Evolutionary conservation across 2,329 filamentous ascomycete genomes (phyloP), one percentile per base, ranked within the genome.

Genomic region (Tolypocladium ovalisporum): DNA sequence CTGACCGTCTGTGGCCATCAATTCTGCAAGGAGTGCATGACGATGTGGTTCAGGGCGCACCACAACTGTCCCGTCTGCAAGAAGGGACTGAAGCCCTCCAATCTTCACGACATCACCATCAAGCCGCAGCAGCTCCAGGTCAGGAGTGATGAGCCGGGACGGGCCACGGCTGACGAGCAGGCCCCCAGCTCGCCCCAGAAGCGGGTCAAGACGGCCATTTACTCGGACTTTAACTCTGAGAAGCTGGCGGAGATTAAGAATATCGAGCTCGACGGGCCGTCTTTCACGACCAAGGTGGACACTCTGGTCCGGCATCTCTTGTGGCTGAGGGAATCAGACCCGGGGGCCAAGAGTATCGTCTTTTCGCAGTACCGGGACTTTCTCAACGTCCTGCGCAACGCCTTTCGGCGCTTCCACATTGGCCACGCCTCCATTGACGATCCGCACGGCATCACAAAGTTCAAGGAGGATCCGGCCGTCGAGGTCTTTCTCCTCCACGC

Each of bases 401-500:
- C 91, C 0, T 86, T 97, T 54, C 67, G 70, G 2, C 78, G 80
- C 4, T 89, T 90, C 70, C 81, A 83, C 54, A 93, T 99, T 61
- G 85, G 86, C 1, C 86, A 80, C 64, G 82, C 85, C 10, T 85
- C 84, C 4, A 87, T 97, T 57, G 84, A 88, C 58, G 81, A 81
- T 17, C 75, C 79, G 15, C 74, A 83, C 59, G 90, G 90, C 12
- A 87, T 93, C 60, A 77, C 84, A 37, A 82, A 74, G 8, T 99
- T 97, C 77, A 90, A 88, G 64, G 77, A 84, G 3, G 86, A 97
- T 61, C 81, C 89, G 1, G 71, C 75, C 3, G 71, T 87, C 7
- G 90, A 97, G 68, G 92, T 88, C 64, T 93, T 99, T 64, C 78
- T 97, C 4, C 80, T 99, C 17, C 91, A 97, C 67, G 92, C 92